These are phyloP conservation scores for Suillus decipiens DNA, from an alignment of 768 basidiomycete genomes.

Conservation along the genomic window DNA sequence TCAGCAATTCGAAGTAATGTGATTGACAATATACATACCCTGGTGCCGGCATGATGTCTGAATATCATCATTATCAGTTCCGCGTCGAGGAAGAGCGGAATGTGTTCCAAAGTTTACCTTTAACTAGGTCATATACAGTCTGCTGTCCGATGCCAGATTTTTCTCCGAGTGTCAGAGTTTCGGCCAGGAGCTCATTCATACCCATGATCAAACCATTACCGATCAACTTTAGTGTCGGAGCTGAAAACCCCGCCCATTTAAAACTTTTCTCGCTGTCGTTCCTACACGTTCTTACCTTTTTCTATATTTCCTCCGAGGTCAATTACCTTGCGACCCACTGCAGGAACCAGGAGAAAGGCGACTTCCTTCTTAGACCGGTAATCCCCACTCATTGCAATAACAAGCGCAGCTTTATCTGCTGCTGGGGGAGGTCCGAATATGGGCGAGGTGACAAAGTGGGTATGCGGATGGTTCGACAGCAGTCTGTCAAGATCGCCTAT, in stretches of 20 bases:
- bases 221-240: slow-evolving; percentile 73
- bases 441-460: slow-evolving; percentile 74
- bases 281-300: slow-evolving; percentile 49
- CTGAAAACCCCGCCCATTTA: slow-evolving; percentile 32
- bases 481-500: slow-evolving; percentile 70
- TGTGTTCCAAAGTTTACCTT: slow-evolving; percentile 41
- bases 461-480: slow-evolving; percentile 56
- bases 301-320: slow-evolving; percentile 88
- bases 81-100: slow-evolving; percentile 1
- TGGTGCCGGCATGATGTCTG: slow-evolving; percentile 70
- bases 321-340: slow-evolving; percentile 71
- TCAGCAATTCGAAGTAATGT: slow-evolving; percentile 7
- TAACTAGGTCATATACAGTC: slow-evolving; percentile 58
- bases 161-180: slow-evolving; percentile 80
- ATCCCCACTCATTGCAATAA: slow-evolving; percentile 81
- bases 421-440: slow-evolving; percentile 73
- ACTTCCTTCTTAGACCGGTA: slow-evolving; percentile 81
- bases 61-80: slow-evolving; percentile 17
- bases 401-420: slow-evolving; percentile 64
- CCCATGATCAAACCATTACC: slow-evolving; percentile 83
- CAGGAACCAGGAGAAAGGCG: slow-evolving; percentile 75
- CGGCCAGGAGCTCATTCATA: slow-evolving; percentile 74
- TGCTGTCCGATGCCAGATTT: slow-evolving; percentile 77
- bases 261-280: not conserved
- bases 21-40: slow-evolving; percentile 35